A percentile compares a stretch with the other conserved stretches of the same genome.
These are phyloP conservation scores for Biscogniauxia marginata DNA, from an alignment of 2,329 filamentous ascomycete species.

Conservation along the genomic window DNA sequence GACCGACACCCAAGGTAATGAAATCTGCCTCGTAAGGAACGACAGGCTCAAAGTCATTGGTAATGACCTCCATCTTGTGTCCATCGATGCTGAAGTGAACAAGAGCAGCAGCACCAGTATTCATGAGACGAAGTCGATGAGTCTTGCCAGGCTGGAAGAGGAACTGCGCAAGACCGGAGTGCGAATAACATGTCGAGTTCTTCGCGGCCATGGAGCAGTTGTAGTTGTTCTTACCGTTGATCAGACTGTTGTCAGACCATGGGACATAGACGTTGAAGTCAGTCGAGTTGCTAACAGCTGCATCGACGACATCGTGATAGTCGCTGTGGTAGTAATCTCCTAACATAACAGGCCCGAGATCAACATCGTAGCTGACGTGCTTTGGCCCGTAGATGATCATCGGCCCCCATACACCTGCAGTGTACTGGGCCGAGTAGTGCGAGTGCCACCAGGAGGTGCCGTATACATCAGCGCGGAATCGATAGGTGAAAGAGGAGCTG, in stretches of 20 bases:
- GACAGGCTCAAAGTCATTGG: slow-evolving; percentile 47
- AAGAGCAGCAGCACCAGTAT: slow-evolving; percentile 36
- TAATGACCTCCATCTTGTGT: slow-evolving; percentile 46
- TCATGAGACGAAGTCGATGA: slow-evolving; percentile 42
- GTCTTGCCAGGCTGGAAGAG: slow-evolving; percentile 36
- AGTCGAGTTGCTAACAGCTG: not conserved
- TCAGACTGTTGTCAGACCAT: slow-evolving; percentile 27
- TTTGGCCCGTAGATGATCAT: slow-evolving; percentile 31
- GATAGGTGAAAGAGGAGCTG: slow-evolving; percentile 57
- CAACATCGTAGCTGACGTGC: slow-evolving; percentile 18
- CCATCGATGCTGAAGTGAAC: slow-evolving; percentile 41
- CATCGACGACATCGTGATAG: slow-evolving; percentile 9
- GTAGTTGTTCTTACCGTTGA: slow-evolving; percentile 15
- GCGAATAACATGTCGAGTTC: not conserved
- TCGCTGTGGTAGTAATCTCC: slow-evolving; percentile 13
- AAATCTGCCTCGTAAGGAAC: slow-evolving; percentile 44
- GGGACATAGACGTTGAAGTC: slow-evolving; percentile 38
- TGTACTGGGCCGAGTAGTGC: slow-evolving; percentile 36
- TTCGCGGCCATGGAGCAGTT: slow-evolving; percentile 4
- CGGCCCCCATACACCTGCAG: slow-evolving; percentile 31
- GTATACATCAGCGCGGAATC: slow-evolving; percentile 51
- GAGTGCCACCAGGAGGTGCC: slow-evolving; percentile 35
- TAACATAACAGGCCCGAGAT: slow-evolving; percentile 15
- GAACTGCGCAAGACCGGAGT: slow-evolving; percentile 22
- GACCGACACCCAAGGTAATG: slow-evolving; percentile 15